Evolutionary conservation across 2,329 filamentous ascomycete genomes (phyloP).

Genomic region (Colletotrichum lentis): DNA sequence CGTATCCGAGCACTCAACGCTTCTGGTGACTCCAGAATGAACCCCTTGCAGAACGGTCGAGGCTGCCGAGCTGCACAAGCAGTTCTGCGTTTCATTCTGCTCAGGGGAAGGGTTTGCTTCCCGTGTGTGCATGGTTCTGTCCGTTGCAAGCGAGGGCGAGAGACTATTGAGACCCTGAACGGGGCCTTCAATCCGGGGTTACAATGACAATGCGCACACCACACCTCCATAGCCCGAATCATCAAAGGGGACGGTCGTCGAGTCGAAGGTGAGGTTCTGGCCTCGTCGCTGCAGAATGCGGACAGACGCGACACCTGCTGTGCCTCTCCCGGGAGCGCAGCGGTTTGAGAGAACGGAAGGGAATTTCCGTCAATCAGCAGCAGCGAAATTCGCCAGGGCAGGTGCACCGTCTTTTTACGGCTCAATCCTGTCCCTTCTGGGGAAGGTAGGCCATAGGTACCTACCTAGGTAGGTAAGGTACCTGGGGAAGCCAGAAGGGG

Average conservation of each 20-base stretch:
- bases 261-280: neutral
- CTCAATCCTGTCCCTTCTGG: neutral
- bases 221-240: neutral
- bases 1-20: constrained; percentile 19
- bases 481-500: constrained; percentile 11
- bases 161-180: constrained; percentile 2
- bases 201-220: neutral
- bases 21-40: constrained; percentile 5
- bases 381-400: constrained; percentile 15
- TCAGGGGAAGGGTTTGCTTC: constrained; percentile 18
- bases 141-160: neutral
- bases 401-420: neutral
- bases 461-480: neutral
- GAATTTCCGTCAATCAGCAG: constrained; percentile 31
- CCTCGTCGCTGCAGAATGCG: neutral
- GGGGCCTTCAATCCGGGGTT: neutral
- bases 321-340: neutral
- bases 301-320: constrained; percentile 14
- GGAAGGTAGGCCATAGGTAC: neutral
- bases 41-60: constrained; percentile 25
- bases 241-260: neutral
- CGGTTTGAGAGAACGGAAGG: constrained; percentile 10
- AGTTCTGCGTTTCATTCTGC: constrained; percentile 21
- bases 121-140: constrained; percentile 19
- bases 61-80: constrained; percentile 19